Conservation (phyloP, 2,329 filamentous ascomycete species). For the Pyricularia pennisetigena region DNA sequence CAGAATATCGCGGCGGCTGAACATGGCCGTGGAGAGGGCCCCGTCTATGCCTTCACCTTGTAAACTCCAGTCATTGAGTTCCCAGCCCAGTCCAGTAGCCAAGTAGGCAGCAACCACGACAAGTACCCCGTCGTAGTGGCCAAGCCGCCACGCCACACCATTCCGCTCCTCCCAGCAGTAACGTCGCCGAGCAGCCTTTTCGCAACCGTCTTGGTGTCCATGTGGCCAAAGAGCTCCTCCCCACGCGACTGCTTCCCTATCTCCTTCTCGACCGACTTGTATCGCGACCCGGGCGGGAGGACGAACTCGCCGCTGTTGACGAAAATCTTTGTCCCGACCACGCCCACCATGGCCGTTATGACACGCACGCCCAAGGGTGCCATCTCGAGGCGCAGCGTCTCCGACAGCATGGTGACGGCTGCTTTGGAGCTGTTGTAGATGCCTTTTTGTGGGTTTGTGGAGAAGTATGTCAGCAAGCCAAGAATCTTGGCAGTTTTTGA, state of each 20-base stretch:
- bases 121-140: background rate
- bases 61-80: background rate
- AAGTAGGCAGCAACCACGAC: background rate
- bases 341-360: conserved; percentile 11
- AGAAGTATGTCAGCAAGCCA: background rate
- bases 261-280: background rate
- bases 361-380: conserved; percentile 12
- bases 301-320: background rate
- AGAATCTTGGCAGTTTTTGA: background rate
- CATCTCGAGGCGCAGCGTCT: conserved; percentile 12
- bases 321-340: background rate
- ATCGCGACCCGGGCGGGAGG: background rate
- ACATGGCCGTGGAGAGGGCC: too few relatives aligned
- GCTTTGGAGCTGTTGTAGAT: conserved; percentile 10
- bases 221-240: background rate
- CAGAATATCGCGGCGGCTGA: too few relatives aligned
- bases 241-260: background rate
- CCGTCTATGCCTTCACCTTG: background rate
- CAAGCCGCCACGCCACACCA: background rate
- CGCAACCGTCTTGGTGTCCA: background rate
- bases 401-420: conserved; percentile 7
- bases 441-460: background rate
- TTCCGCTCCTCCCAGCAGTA: background rate
- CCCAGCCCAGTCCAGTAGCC: background rate
- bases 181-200: background rate